These are phyloP conservation scores for Allium sativum DNA, from an alignment of 106 monocot species.

Conservation along the genomic window DNA sequence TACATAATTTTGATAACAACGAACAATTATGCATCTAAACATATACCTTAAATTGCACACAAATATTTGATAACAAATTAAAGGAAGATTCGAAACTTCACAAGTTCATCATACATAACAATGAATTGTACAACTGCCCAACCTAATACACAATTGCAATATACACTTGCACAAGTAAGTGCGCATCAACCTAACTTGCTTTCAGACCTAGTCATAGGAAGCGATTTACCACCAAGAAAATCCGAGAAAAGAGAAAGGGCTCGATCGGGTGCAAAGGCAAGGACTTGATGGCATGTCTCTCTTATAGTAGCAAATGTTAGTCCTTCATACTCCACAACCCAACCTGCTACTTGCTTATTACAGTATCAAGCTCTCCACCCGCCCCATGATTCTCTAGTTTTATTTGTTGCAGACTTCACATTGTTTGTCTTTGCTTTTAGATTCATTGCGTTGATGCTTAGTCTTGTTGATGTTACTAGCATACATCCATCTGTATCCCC, in stretches of 20 bases:
- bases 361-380: conserved; percentile 87
- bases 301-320: conserved; percentile 64
- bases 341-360: conserved; percentile 73
- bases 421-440: conserved; percentile 15
- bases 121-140: too few species aligned
- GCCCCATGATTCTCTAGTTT: conserved; percentile 4
- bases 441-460: conserved; percentile 64
- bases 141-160: too few species aligned
- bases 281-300: conserved; percentile 88
- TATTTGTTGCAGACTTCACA: background rate
- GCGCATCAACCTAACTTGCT: too few species aligned
- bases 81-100: too few species aligned
- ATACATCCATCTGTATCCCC: conserved; percentile 88
- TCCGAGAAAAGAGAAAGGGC: conserved; percentile 54
- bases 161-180: too few species aligned
- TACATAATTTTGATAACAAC: too few species aligned
- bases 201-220: too few species aligned
- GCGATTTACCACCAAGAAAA: too few species aligned
- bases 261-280: conserved; percentile 44
- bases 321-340: conserved; percentile 73
- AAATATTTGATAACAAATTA: too few species aligned
- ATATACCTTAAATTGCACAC: too few species aligned
- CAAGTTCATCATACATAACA: too few species aligned
- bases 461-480: conserved; percentile 84
- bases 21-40: too few species aligned